Conservation (phyloP, 768 basidiomycete species). For the Polyporus arcularius region DNA sequence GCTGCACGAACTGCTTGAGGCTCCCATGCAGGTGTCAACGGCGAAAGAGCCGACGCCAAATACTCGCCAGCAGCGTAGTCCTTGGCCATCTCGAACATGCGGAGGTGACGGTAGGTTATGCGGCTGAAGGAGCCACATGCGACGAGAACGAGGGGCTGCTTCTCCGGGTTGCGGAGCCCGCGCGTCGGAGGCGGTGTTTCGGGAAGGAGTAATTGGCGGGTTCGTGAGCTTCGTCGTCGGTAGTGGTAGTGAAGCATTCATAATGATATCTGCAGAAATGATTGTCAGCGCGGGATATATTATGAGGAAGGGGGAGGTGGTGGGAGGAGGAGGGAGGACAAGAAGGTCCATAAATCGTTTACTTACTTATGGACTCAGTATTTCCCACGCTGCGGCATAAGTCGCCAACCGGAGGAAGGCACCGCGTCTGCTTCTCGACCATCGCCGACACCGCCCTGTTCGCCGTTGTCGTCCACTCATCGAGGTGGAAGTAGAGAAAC, state of each 20-base stretch:
- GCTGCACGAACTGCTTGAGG: too few species aligned
- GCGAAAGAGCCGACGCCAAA: not conserved
- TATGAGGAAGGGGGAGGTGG: not conserved
- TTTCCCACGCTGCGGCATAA: constrained; percentile 27
- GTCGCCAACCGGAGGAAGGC: not conserved
- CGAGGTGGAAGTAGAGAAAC: too few species aligned
- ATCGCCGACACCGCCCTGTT: not conserved
- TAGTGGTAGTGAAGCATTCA: constrained; percentile 12
- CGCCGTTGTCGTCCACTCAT: too few species aligned
- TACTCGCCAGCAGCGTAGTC: constrained; percentile 60
- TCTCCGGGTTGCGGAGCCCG: constrained; percentile 59
- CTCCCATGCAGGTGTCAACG: too few species aligned
- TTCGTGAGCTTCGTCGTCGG: constrained; percentile 47
- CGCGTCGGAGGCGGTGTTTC: constrained; percentile 60
- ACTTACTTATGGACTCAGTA: constrained; percentile 20
- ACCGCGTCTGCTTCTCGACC: not conserved
- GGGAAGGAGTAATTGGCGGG: constrained; percentile 69
- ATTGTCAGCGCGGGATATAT: not conserved
- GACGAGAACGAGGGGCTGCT: constrained; percentile 90
- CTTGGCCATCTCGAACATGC: constrained; percentile 99
- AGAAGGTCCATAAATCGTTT: constrained; percentile 7
- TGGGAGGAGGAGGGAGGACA: constrained; percentile 1
- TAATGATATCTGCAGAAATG: constrained; percentile 7
- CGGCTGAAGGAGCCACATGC: constrained; percentile 99
- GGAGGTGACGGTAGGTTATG: constrained; percentile 94